These are phyloP conservation scores for Ammopiptanthus mongolicus DNA, from an alignment of 306 rosid genomes.

Conservation along the genomic window DNA sequence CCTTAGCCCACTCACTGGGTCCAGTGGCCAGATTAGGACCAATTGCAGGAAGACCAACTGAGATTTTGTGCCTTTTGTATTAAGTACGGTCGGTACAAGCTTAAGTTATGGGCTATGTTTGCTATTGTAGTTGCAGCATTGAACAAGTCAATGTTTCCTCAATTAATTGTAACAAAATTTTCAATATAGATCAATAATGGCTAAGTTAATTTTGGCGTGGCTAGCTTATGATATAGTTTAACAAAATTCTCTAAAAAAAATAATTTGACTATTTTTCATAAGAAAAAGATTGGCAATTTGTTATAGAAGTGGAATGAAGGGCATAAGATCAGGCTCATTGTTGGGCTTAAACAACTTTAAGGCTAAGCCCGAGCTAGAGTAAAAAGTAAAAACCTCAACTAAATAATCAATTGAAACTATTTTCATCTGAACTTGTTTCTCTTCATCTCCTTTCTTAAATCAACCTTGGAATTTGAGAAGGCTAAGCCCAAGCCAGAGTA, in stretches of 20 bases:
- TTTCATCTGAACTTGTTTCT: too few species aligned
- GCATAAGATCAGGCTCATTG: too few species aligned
- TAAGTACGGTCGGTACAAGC: not conserved
- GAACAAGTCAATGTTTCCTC: not conserved
- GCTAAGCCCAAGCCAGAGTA: too few species aligned
- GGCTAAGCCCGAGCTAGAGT: too few species aligned
- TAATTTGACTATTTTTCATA: too few species aligned
- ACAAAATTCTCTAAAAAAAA: not conserved
- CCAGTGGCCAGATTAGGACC: slow-evolving; percentile 53
- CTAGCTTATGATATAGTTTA: not conserved
- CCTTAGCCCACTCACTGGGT: slow-evolving; percentile 57
- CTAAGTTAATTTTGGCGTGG: not conserved
- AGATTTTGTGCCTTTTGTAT: not conserved
- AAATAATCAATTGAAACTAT: too few species aligned
- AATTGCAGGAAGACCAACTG: slow-evolving; percentile 45
- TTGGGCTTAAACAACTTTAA: too few species aligned
- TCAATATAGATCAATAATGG: not conserved
- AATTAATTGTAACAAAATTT: not conserved
- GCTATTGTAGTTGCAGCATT: not conserved
- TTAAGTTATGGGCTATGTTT: not conserved
- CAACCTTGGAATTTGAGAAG: too few species aligned
- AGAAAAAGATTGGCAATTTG: too few species aligned
- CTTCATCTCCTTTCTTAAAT: too few species aligned
- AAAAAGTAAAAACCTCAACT: too few species aligned
- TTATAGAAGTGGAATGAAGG: too few species aligned